Evolutionary conservation across 495 filamentous ascomycete genomes (phyloP), one percentile per base, ranked within the genome.

Genomic region (Penicillium waksmanii): DNA sequence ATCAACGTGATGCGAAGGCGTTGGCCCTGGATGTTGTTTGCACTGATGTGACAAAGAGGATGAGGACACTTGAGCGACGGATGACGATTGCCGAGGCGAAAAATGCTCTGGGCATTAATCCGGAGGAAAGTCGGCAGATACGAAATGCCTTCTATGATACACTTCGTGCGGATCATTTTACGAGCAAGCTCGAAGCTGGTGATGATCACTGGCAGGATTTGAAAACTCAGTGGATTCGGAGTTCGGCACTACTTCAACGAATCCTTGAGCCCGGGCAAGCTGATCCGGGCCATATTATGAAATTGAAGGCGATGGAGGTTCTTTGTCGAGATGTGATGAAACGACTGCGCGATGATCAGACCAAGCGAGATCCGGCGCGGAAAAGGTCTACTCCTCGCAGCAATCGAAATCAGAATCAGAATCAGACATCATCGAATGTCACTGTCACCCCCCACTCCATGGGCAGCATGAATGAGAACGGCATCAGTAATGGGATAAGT

Each of bases 1-100:
- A 65, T 34, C 71, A 77, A 43, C 69, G 77, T 40, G 78, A 82
- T 50, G 69, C 77, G n/a, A 87, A 87, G 42, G 76, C 78, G 18
- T 80, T 90, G 51, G 87, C 90, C 1, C 76, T 95, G 8, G 91
- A 95, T 72, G 82, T 91, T 25, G 85, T 95, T 23, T 91, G 88
- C 65, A 86, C 80, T n/a, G 89, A 93, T 70, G 89, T 93, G 49
- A 92, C 89, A 9, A 95, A 95, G 71, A 77, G 87, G 23, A 88
- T 93, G 80, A 80, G 91, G 40, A 87, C 81, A 1, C 54, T 84
- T 31, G 80, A 84, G 54, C 76, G 75, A n/a, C 74, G 78, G 27
- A 85, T 93, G 77, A 87, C 85, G 3, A 82, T 92, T 47, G 82
- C 84, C 33, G 87, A 92, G 58, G 89, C 89, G 18, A 92, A 92